Base-by-base conservation (phyloP, 441 rosid species). In the Croton laevigatus region DNA sequence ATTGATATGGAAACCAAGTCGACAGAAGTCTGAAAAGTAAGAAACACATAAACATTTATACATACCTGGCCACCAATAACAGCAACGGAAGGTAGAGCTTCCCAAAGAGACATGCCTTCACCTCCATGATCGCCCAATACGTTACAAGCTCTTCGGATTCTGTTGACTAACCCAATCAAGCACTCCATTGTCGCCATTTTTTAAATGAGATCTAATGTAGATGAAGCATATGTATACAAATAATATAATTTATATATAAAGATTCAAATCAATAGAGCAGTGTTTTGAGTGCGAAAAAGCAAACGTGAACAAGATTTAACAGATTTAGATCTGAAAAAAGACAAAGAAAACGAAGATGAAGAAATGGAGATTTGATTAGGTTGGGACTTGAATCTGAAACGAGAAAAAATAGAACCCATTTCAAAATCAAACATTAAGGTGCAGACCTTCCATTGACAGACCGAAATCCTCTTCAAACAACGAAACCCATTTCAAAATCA, bases 91-190 rank as follows among this genome's bases (percentile, higher is more conserved):
- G 97, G 98, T 45, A 96, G 97, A 70, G 99, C 98, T 86, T 93
- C 98, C 98, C 99, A 93, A n/a, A 96, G 96, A 12, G 99, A 93
- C 97, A 93, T 85, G 73, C 98, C 97, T 77, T 91, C 91, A 75
- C 99, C 98, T 19, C 99, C 99, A 78, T 96, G 85, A 79, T 96
- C 97, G 23, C 99, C 98, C 55, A 96, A 74, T 38, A 96, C 99
- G 55, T 97, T 93, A 69, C 99, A 93, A 58, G 97, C 99, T 75
- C 98, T 82, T 75, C 93, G 99, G 84, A 93, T 96, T 79, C 91
- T 86, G 86, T 96, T 96, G n/a, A 96, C 90, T 40, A 91, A 77
- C 42, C 99, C 96, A 76, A 91, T 96, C 91, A 93, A 85, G 81
- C 97, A 93, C 82, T 84, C 87, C 98, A 93, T 91, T 8, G 99